A percentile compares a stretch with the other conserved stretches of the same genome.
phyloP scores from a whole-genome alignment of 2,329 filamentous ascomycete genomes.

The Colletotrichum agaves region DNA sequence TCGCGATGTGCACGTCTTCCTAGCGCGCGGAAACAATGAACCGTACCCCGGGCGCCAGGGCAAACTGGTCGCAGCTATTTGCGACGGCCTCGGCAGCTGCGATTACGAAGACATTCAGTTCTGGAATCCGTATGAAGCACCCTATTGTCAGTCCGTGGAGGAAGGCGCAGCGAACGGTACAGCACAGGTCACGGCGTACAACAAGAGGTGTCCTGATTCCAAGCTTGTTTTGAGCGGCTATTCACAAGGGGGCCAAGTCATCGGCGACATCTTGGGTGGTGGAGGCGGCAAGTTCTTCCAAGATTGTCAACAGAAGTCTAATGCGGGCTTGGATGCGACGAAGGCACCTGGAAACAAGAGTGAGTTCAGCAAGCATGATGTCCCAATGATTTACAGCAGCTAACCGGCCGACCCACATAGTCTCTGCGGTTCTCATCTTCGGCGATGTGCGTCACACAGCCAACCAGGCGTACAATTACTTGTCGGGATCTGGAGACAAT shows the following conservation, averaged over 20 bases:
- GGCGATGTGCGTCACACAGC: conserved; percentile 49
- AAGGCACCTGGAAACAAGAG: conserved; percentile 47
- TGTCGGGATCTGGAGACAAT: conserved; percentile 41
- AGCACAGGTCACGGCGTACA: conserved; percentile 52
- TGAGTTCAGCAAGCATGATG: conserved; percentile 39
- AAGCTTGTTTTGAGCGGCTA: conserved; percentile 55
- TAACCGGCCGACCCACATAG: conserved; percentile 28
- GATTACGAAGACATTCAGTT: conserved; percentile 48
- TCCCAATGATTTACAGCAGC: too few relatives aligned
- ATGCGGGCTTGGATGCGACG: conserved; percentile 42
- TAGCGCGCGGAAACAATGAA: conserved; percentile 45
- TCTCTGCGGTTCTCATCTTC: conserved; percentile 48
- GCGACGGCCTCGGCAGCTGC: conserved; percentile 42
- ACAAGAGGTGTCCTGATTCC: conserved; percentile 51
- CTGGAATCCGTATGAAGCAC: conserved; percentile 43
- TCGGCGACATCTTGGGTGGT: conserved; percentile 50
- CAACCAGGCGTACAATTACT: conserved; percentile 47
- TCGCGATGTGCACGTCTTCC: conserved; percentile 45
- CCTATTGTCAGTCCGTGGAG: conserved; percentile 51
- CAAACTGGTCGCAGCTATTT: conserved; percentile 44
- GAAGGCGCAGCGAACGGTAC: conserved; percentile 49
- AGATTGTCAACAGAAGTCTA: conserved; percentile 43
- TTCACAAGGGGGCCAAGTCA: conserved; percentile 53
- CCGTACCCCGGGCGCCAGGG: conserved; percentile 46
- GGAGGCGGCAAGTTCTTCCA: conserved; percentile 49